phyloP scores from a whole-genome alignment of 352 stramenopile genomes.

The Globisporangium irregulare region DNA sequence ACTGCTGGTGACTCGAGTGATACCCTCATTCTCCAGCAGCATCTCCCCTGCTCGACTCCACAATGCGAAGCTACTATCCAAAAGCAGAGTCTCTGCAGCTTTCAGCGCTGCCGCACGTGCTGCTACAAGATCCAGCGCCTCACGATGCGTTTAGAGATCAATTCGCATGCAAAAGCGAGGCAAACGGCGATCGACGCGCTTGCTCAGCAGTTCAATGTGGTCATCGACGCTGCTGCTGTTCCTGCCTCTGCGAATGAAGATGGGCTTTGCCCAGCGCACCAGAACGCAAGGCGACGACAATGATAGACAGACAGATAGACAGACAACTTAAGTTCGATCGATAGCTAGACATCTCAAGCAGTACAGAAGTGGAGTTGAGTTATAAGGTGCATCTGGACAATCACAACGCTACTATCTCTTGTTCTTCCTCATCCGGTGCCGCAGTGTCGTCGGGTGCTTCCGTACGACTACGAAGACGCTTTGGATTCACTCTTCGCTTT shows the following conservation, averaged over 20 bases:
- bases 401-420: not conserved
- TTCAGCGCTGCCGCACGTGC: constrained; percentile 55
- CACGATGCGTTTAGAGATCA: constrained; percentile 14
- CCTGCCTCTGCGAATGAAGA: not conserved
- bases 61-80: constrained; percentile 34
- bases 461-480: not conserved
- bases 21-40: constrained; percentile 17
- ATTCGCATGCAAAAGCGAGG: constrained; percentile 19
- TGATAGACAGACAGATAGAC: not conserved
- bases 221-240: not conserved
- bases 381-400: not conserved
- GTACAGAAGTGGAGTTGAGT: not conserved
- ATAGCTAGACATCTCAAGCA: not conserved
- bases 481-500: not conserved
- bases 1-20: not conserved
- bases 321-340: not conserved
- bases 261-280: constrained; percentile 31
- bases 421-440: not conserved
- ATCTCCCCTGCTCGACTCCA: constrained; percentile 26
- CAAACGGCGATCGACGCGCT: constrained; percentile 8
- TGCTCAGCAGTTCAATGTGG: not conserved
- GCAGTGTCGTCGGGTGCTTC: not conserved
- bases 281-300: constrained; percentile 22
- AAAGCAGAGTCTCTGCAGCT: constrained; percentile 39
- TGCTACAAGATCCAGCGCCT: constrained; percentile 69